Base-by-base conservation (phyloP, 192 early-diverging fungal genomes). In the Coemansia sp. region DNA sequence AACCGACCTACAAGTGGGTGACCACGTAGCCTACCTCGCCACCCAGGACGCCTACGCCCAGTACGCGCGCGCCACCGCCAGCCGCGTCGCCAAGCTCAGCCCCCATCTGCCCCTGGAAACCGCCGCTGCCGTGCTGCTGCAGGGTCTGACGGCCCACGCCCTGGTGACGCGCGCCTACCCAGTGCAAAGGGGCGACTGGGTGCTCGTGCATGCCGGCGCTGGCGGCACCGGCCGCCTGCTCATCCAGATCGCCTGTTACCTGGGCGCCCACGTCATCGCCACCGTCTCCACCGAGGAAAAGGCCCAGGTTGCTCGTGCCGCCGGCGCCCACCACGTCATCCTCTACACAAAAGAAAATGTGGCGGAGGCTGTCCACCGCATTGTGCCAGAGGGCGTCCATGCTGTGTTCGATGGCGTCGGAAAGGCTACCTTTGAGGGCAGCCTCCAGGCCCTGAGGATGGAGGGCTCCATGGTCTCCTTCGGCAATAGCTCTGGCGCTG, bases 351-450 rank as follows among this genome's bases (percentile, higher is more conserved):
- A 91, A n/a, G 88, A 91, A 56, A 80, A 87, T 50, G 78, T 94
- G 2, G 72, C 85, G 0, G 81, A 84, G 33, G 80, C 88, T 33
- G 92, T 98, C 40, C 87, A 85, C 67, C 77, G 85, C 54, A 86
- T 98, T 37, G 93, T 94, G 0, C 74, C 79, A 40, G 70, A 88
- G 51, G 94, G 94, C 17, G 91, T 91, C 17, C 86, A 94, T 44
- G 93, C 85, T 21, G 93, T 93, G 33, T 93, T 86, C 66, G 96
- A 98, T 68, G 92, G 94, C 36, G 91, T 98, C n/a, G 96, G 96
- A n/a, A 91, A 90, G 67, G 73, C 87, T 3, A 96, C 95, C 0
- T 98, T 93, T 73, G 88, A 91, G 45, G 84, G 79, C 5, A 90
- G 89, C 16, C 72, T 96, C 9, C 75, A 85, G 14, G 89, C 84